Evolutionary conservation across 176 grass and related monocot species (phyloP).

Genomic region (Oryza meyeriana): DNA sequence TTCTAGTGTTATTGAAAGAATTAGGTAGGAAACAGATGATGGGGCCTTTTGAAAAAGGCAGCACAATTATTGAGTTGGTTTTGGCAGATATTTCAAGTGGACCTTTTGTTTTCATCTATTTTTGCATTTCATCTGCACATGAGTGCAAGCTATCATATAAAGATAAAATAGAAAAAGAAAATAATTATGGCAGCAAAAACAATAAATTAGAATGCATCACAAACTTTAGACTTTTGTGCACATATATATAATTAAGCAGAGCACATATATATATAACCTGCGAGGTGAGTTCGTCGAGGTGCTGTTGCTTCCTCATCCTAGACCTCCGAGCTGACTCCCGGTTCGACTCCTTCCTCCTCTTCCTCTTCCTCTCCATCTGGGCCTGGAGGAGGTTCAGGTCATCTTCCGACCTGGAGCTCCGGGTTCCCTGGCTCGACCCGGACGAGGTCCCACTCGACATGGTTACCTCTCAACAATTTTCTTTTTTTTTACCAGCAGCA

Average conservation of each 20-base stretch:
- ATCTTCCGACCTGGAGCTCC: not conserved
- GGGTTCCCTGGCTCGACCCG: constrained; percentile 10
- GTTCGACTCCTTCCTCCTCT: constrained; percentile 79
- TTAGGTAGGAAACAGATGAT: constrained; percentile 21
- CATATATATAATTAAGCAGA: not conserved
- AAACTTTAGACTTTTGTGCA: not conserved
- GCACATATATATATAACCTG: constrained; percentile 33
- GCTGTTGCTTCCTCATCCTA: constrained; percentile 68
- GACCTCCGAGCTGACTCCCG: constrained; percentile 77
- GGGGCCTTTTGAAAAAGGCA: not conserved
- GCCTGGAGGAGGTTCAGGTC: constrained; percentile 41
- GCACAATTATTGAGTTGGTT: constrained; percentile 34
- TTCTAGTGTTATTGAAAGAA: not conserved
- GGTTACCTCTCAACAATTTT: constrained; percentile 19
- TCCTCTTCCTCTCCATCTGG: constrained; percentile 53
- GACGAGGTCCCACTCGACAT: constrained; percentile 60
- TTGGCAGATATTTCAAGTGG: constrained; percentile 20
- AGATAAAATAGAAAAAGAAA: not conserved
- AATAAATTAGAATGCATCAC: not conserved
- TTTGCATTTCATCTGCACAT: constrained; percentile 29
- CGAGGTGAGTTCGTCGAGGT: constrained; percentile 60
- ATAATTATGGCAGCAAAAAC: not conserved
- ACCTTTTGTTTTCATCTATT: not conserved
- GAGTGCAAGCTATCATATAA: constrained; percentile 13
- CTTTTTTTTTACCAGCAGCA: not conserved